Conservation (phyloP, 768 basidiomycete genomes). For the Piloderma croceum region DNA sequence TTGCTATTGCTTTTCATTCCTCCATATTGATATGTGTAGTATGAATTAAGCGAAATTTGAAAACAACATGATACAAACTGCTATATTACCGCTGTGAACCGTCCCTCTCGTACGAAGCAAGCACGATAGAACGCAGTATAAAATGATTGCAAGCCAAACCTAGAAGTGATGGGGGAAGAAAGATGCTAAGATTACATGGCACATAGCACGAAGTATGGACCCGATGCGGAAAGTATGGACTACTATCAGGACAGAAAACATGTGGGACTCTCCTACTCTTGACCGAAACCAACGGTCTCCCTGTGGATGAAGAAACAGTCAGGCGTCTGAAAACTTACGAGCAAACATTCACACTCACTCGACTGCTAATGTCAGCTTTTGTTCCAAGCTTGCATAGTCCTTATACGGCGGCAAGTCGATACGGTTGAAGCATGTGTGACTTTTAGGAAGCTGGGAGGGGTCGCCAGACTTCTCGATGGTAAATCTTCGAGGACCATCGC, state of each 20-base stretch:
- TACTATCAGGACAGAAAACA: no score
- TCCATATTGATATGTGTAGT: no score
- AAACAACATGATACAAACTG: no score
- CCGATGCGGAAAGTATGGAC: no score
- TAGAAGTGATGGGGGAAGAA: no score
- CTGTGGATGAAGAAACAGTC: constrained; percentile 36
- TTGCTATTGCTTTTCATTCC: no score
- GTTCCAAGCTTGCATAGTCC: constrained; percentile 89
- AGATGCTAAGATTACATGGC: no score
- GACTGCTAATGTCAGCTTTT: constrained; percentile 90
- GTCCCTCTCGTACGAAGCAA: no score
- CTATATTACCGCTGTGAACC: no score
- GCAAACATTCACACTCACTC: constrained; percentile 55
- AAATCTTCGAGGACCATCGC: constrained; percentile 93
- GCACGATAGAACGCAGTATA: neutral
- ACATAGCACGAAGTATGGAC: no score
- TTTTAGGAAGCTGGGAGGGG: constrained; percentile 93
- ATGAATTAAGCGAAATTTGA: no score
- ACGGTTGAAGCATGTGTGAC: constrained; percentile 92
- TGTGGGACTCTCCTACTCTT: constrained; percentile 55
- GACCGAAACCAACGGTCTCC: constrained; percentile 92
- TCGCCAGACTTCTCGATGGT: constrained; percentile 99
- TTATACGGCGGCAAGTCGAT: constrained; percentile 98
- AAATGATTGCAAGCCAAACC: neutral
- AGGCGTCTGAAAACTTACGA: constrained; percentile 11